Percentiles rank a stretch among this genome's conserved stretches.
These are phyloP conservation scores for Epicoccum nigrum DNA, from an alignment of 2,329 filamentous ascomycete genomes.

Conservation along the genomic window DNA sequence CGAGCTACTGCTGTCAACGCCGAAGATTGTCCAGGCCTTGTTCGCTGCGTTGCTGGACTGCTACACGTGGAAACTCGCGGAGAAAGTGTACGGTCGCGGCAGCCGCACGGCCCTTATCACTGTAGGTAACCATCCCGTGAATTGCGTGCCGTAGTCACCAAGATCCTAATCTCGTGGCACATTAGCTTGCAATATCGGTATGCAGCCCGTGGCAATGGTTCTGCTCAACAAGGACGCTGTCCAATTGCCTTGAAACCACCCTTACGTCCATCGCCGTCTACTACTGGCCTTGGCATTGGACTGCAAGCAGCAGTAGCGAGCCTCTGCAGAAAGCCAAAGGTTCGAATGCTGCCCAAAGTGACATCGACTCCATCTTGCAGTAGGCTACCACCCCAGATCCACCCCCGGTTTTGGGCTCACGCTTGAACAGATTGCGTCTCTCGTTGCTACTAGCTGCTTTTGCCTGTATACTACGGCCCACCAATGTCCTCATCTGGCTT, in stretches of 20 bases:
- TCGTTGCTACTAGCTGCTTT: slow-evolving; percentile 78
- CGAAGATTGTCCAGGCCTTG: slow-evolving; percentile 76
- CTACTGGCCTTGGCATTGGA: slow-evolving; percentile 84
- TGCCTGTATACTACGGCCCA: slow-evolving; percentile 86
- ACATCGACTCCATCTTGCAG: slow-evolving; percentile 36
- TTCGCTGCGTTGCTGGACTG: slow-evolving; percentile 82
- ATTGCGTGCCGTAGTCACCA: slow-evolving; percentile 24
- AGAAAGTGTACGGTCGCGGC: slow-evolving; percentile 70
- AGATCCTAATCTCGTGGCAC: slow-evolving; percentile 27
- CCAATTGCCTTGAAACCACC: slow-evolving; percentile 91
- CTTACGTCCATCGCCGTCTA: slow-evolving; percentile 80
- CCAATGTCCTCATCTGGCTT: slow-evolving; percentile 86
- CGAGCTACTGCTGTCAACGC: slow-evolving; percentile 72
- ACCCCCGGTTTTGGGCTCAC: slow-evolving; percentile 27
- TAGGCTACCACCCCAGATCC: slow-evolving; percentile 28
- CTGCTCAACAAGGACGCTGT: slow-evolving; percentile 89
- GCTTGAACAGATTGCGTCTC: slow-evolving; percentile 46
- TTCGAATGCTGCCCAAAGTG: slow-evolving; percentile 47
- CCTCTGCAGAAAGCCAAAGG: slow-evolving; percentile 23
- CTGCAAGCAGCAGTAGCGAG: slow-evolving; percentile 22
- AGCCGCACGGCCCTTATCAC: slow-evolving; percentile 71
- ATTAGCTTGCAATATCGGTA: slow-evolving; percentile 71
- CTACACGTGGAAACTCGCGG: slow-evolving; percentile 84
- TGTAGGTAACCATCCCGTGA: slow-evolving; percentile 59
- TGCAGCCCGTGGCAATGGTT: slow-evolving; percentile 96